Evolutionary conservation across 2,329 filamentous ascomycete species (phyloP).

Genomic region (Lachnellula cervina): DNA sequence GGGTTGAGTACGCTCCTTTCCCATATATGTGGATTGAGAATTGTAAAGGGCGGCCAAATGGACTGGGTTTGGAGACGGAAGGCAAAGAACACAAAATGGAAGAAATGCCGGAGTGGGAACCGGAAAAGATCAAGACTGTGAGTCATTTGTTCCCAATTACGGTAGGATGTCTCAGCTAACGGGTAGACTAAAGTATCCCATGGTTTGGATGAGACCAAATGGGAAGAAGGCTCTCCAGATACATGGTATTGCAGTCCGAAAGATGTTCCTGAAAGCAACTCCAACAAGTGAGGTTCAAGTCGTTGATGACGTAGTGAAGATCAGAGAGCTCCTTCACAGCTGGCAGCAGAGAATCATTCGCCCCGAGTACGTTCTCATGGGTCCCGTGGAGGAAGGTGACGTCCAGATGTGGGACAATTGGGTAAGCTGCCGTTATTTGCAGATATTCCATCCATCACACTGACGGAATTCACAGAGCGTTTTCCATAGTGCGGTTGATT

Average conservation of each 20-base stretch:
- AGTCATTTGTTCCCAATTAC: neutral
- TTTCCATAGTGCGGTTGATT: constrained; percentile 42
- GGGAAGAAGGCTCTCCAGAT: constrained; percentile 41
- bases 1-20: constrained; percentile 42
- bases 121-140: constrained; percentile 32
- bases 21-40: constrained; percentile 42
- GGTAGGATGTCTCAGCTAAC: neutral
- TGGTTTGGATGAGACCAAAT: constrained; percentile 43
- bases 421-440: neutral
- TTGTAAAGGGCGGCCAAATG: constrained; percentile 37
- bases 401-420: constrained; percentile 43
- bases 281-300: constrained; percentile 32
- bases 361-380: constrained; percentile 40
- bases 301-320: constrained; percentile 36
- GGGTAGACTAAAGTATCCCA: constrained; percentile 33
- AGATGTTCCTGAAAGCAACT: constrained; percentile 35
- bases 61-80: constrained; percentile 37
- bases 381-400: constrained; percentile 39
- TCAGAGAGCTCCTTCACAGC: constrained; percentile 33
- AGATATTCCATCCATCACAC: neutral
- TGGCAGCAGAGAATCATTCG: constrained; percentile 38
- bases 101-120: constrained; percentile 35
- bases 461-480: constrained; percentile 20
- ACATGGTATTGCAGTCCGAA: constrained; percentile 37
- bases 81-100: constrained; percentile 36